These are phyloP conservation scores for Citrullus amarus DNA, from an alignment of 306 rosid species.

Conservation along the genomic window DNA sequence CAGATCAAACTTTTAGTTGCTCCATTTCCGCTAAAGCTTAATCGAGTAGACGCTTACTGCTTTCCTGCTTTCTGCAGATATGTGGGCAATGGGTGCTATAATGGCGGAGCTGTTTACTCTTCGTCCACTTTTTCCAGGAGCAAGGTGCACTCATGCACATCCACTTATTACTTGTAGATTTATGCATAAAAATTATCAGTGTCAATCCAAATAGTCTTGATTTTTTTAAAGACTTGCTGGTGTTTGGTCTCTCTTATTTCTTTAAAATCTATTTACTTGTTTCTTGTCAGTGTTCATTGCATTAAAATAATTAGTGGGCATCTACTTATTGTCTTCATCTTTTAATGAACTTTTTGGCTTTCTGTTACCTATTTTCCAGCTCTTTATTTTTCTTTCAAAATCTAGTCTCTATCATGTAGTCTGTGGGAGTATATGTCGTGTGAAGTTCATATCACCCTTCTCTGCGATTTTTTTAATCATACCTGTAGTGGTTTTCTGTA, in stretches of 20 bases:
- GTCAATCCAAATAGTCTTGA: neutral
- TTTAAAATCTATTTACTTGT: neutral
- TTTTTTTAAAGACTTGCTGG: neutral
- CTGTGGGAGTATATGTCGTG: neutral
- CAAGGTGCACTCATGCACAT: slow-evolving; percentile 31
- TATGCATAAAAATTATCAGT: neutral
- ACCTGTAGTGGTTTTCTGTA: neutral
- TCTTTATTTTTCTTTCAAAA: neutral
- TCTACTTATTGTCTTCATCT: neutral
- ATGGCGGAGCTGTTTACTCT: slow-evolving; percentile 88
- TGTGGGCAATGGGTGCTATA: slow-evolving; percentile 99
- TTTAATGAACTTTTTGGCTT: neutral
- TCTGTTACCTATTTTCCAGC: neutral
- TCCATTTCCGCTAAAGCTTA: neutral
- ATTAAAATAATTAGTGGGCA: neutral
- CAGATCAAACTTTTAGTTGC: neutral
- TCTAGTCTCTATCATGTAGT: neutral
- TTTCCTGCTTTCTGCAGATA: slow-evolving; percentile 28
- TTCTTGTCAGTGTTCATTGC: neutral
- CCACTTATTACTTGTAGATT: neutral
- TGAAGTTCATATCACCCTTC: neutral
- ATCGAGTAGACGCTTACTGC: neutral
- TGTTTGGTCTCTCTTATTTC: neutral
- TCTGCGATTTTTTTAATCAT: neutral
- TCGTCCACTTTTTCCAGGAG: slow-evolving; percentile 91